Evolutionary conservation across 129 eudicot species (phyloP).

Genomic region (Centaurea solstitialis): DNA sequence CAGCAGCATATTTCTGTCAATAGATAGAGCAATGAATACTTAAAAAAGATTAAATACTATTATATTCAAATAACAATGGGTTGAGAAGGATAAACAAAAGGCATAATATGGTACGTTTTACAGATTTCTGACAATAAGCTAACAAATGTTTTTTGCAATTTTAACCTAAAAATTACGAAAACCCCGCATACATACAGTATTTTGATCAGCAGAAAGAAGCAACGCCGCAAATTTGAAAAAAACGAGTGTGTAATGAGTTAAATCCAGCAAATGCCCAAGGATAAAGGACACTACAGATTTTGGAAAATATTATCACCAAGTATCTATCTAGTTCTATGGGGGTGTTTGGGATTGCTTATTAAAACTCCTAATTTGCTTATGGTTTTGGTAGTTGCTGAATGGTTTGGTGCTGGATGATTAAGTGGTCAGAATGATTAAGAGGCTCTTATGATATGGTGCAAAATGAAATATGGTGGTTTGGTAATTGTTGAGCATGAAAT

Average conservation of each 20-base stretch:
- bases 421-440: no score
- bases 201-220: neutral
- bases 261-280: neutral
- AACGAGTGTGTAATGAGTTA: constrained; percentile 1
- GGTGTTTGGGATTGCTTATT: no score
- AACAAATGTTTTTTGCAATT: neutral
- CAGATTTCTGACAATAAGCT: neutral
- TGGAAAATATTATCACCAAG: neutral
- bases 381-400: no score
- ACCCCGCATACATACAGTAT: neutral
- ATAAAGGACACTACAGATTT: neutral
- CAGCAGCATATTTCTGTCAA: constrained; percentile 80
- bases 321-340: neutral
- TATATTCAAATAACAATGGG: neutral
- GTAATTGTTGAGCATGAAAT: no score
- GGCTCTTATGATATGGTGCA: no score
- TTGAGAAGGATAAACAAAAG: neutral
- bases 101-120: neutral
- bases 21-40: neutral
- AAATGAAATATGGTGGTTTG: no score
- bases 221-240: neutral
- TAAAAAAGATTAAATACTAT: neutral
- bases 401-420: no score
- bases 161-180: neutral
- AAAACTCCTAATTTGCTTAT: no score